Conservation (phyloP, 2,329 filamentous ascomycete genomes). For the Thielaviopsis ethacetica region DNA sequence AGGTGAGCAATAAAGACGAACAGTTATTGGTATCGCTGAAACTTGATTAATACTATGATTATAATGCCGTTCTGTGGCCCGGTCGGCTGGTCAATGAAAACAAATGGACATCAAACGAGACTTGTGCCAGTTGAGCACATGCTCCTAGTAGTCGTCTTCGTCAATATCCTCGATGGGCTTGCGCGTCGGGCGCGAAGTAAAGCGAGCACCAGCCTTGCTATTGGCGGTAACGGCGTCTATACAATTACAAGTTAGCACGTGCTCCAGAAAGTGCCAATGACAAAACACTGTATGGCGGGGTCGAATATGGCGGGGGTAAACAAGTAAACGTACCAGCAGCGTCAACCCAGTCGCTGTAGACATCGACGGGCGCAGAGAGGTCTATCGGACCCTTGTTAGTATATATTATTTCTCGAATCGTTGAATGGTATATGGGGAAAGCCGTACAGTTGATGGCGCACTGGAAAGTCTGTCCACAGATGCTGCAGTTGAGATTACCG, state of each 20-base stretch:
- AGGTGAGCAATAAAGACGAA: too few species aligned
- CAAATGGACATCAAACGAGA: neutral
- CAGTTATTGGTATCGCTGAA: neutral
- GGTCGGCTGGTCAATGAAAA: neutral
- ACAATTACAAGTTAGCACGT: neutral
- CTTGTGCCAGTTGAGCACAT: neutral
- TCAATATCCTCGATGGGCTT: constrained; percentile 8
- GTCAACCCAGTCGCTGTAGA: constrained; percentile 97
- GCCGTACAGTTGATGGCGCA: constrained; percentile 75
- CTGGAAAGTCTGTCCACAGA: constrained; percentile 88
- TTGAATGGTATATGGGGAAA: neutral
- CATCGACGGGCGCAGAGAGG: constrained; percentile 79
- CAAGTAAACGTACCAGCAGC: constrained; percentile 40
- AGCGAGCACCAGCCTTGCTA: constrained; percentile 7
- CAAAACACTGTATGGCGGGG: neutral
- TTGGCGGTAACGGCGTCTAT: constrained; percentile 8
- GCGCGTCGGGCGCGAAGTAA: constrained; percentile 8
- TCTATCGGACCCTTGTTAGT: constrained; percentile 31
- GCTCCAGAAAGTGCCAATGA: neutral
- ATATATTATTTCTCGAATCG: neutral
- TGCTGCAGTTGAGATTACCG: constrained; percentile 73
- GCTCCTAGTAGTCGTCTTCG: constrained; percentile 8
- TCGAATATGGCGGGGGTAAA: neutral
- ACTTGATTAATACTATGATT: neutral
- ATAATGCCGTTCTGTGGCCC: constrained; percentile 6